Evolutionary conservation across 2,329 filamentous ascomycete genomes (phyloP).

Genomic region (Diaporthe vaccinii): DNA sequence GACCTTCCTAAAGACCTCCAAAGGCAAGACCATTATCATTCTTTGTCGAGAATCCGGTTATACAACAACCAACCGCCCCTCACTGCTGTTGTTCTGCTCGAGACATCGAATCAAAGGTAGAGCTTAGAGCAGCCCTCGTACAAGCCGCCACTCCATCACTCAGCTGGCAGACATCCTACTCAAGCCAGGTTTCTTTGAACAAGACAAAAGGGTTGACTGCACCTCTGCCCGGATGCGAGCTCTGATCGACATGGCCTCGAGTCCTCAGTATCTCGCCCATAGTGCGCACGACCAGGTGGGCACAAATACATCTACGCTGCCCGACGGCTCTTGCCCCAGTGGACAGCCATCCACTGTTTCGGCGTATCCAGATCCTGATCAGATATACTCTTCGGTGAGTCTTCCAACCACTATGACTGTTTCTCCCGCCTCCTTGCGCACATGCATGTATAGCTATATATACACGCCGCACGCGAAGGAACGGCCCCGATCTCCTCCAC

Average conservation of each 20-base stretch:
- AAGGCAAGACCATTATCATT: slow-evolving; percentile 29
- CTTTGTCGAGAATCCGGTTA: slow-evolving; percentile 32
- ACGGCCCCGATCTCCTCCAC: slow-evolving; percentile 30
- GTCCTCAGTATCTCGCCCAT: slow-evolving; percentile 46
- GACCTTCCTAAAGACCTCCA: slow-evolving; percentile 33
- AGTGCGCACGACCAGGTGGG: slow-evolving; percentile 44
- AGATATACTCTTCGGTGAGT: slow-evolving; percentile 43
- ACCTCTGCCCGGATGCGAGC: slow-evolving; percentile 44
- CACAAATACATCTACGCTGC: slow-evolving; percentile 35
- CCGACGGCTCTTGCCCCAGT: slow-evolving; percentile 38
- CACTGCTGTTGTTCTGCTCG: slow-evolving; percentile 13
- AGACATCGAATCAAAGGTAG: slow-evolving; percentile 30
- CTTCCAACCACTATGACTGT: slow-evolving; percentile 4
- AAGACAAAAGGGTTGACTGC: slow-evolving; percentile 40
- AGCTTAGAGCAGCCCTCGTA: neutral
- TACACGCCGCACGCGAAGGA: slow-evolving; percentile 5
- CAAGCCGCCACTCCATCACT: slow-evolving; percentile 15
- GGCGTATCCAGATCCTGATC: slow-evolving; percentile 41
- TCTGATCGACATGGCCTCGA: slow-evolving; percentile 48
- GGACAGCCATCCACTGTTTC: slow-evolving; percentile 33
- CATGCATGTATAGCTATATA: slow-evolving; percentile 18
- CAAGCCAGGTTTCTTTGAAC: slow-evolving; percentile 33
- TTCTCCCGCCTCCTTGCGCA: neutral
- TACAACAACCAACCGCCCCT: slow-evolving; percentile 32
- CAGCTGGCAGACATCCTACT: slow-evolving; percentile 13